Evolutionary conservation across 495 filamentous ascomycete genomes (phyloP).

Genomic region (Penicillium pulvis): DNA sequence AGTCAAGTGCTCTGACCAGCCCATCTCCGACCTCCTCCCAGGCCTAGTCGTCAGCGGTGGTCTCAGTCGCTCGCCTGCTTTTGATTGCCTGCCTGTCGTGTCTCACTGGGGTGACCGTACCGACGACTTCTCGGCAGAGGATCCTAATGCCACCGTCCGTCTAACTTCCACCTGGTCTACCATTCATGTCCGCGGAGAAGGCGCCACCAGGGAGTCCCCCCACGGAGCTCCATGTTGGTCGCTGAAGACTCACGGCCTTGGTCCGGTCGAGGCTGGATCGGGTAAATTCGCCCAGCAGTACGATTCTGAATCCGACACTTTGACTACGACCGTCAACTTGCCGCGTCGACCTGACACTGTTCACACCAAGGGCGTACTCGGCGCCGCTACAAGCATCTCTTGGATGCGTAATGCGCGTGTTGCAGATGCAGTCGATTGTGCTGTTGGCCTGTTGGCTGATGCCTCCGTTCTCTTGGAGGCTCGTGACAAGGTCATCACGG

Average conservation of each 20-base stretch:
- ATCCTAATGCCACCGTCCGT: slow-evolving; percentile 11
- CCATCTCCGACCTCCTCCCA: slow-evolving; percentile 15
- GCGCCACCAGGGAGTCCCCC: slow-evolving; percentile 5
- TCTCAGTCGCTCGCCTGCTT: slow-evolving; percentile 17
- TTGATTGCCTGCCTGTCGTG: slow-evolving; percentile 14
- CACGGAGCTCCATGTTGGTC: slow-evolving; percentile 12
- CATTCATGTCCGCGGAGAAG: slow-evolving; percentile 15
- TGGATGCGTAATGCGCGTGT: slow-evolving; percentile 17
- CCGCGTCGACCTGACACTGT: slow-evolving; percentile 11
- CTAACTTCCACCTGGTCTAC: slow-evolving; percentile 14
- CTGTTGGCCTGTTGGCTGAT: slow-evolving; percentile 14
- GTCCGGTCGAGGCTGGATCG: slow-evolving; percentile 5
- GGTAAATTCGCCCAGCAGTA: slow-evolving; percentile 11
- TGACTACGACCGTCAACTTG: slow-evolving; percentile 14
- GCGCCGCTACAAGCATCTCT: slow-evolving; percentile 9
- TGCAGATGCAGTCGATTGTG: slow-evolving; percentile 15
- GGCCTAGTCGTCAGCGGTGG: slow-evolving; percentile 15
- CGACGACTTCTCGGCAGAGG: slow-evolving; percentile 8
- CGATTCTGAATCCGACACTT: slow-evolving; percentile 8
- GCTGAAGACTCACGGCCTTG: slow-evolving; percentile 11
- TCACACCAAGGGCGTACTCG: slow-evolving; percentile 6
- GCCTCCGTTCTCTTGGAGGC: slow-evolving; percentile 10
- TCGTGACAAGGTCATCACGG: slow-evolving; percentile 12
- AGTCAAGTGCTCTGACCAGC: slow-evolving; percentile 7
- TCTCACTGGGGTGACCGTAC: slow-evolving; percentile 17